Conservation (phyloP, 106 monocot genomes). For the Dendrobium huoshanense region DNA sequence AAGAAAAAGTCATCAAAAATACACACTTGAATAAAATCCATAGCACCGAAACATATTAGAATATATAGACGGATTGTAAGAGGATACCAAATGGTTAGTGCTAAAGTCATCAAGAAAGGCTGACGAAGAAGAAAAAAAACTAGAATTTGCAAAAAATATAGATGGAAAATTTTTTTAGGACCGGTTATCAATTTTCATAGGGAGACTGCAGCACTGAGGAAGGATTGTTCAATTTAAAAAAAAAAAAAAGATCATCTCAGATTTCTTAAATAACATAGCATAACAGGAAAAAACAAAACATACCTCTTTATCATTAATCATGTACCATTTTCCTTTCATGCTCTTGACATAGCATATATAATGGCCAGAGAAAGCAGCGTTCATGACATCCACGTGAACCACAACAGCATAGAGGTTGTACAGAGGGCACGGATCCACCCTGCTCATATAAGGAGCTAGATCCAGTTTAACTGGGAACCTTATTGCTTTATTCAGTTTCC, state of each 20-base stretch:
- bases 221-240: neutral
- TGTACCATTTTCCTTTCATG: constrained; percentile 63
- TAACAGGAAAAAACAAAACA: constrained; percentile 1
- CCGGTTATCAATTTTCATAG: too few species aligned
- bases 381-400: constrained; percentile 81
- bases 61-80: too few species aligned
- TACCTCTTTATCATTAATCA: constrained; percentile 83
- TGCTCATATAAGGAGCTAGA: constrained; percentile 46
- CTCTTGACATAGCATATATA: constrained; percentile 84
- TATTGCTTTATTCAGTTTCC: constrained; percentile 67
- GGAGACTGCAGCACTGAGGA: neutral
- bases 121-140: too few species aligned
- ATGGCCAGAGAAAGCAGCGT: constrained; percentile 87
- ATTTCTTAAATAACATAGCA: neutral
- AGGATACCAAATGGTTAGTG: too few species aligned
- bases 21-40: too few species aligned
- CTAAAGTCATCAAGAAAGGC: too few species aligned
- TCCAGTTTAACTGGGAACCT: constrained; percentile 47
- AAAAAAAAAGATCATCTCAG: neutral
- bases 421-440: constrained; percentile 31
- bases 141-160: too few species aligned
- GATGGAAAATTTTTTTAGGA: too few species aligned
- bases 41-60: too few species aligned
- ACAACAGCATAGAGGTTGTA: constrained; percentile 85
- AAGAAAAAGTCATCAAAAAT: too few species aligned